phyloP scores from a whole-genome alignment of 2,329 filamentous ascomycete genomes.

The Neurospora sp. region DNA sequence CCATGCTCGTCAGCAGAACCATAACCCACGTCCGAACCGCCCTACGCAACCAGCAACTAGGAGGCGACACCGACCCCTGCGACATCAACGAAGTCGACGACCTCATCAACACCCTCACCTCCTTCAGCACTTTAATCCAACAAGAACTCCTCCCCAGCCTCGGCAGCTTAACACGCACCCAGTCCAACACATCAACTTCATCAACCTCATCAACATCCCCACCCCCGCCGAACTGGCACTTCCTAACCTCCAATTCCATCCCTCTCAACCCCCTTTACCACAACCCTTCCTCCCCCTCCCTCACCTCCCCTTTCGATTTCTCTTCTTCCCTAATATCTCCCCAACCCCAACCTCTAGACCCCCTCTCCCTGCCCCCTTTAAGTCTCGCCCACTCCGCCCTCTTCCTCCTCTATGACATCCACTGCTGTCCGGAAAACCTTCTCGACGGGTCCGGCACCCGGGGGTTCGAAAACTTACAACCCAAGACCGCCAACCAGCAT shows the following conservation, averaged over 20 bases:
- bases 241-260: background rate
- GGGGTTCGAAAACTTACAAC: slow-evolving; percentile 23
- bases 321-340: background rate
- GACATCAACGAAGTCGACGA: slow-evolving; percentile 10
- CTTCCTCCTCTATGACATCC: slow-evolving; percentile 27
- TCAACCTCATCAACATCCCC: background rate
- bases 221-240: background rate
- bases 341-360: background rate
- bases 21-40: slow-evolving; percentile 20
- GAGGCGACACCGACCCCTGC: slow-evolving; percentile 7
- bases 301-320: background rate
- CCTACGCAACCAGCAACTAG: slow-evolving; percentile 6
- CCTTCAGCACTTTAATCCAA: background rate
- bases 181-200: background rate
- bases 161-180: background rate
- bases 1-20: slow-evolving; percentile 25
- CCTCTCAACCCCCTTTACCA: background rate
- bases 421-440: slow-evolving; percentile 23
- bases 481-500: slow-evolving; percentile 25
- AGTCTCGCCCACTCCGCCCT: slow-evolving; percentile 15
- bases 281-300: background rate
- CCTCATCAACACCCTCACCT: slow-evolving; percentile 12
- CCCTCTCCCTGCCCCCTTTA: slow-evolving; percentile 12
- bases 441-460: slow-evolving; percentile 11
- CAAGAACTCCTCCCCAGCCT: background rate